A percentile compares a stretch with the other conserved stretches of the same genome.
Conservation (phyloP, 805 yeast genomes). For the Clavispora fructus region DNA sequence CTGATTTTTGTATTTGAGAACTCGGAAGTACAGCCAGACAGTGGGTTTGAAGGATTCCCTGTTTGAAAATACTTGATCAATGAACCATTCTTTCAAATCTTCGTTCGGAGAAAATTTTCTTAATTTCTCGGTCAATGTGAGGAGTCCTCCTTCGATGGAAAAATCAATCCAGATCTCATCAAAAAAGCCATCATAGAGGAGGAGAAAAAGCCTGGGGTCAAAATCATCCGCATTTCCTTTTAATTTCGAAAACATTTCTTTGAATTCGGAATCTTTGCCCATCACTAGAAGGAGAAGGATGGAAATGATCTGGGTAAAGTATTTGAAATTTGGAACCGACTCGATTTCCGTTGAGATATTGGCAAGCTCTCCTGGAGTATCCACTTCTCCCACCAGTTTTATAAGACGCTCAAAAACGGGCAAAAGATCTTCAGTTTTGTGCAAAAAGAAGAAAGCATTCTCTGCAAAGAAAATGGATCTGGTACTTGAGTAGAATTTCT, state of each 20-base stretch:
- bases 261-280: neutral
- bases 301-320: neutral
- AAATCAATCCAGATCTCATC: constrained; percentile 4
- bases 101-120: neutral
- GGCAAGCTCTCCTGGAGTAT: neutral
- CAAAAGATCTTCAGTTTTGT: neutral
- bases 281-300: neutral
- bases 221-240: neutral
- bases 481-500: neutral
- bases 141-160: neutral
- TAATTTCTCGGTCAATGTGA: neutral
- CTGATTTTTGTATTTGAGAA: constrained; percentile 2
- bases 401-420: neutral
- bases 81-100: constrained; percentile 8
- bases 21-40: constrained; percentile 3
- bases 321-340: neutral
- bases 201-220: constrained; percentile 11
- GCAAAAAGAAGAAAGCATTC: neutral
- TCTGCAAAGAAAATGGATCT: neutral
- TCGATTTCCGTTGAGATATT: neutral
- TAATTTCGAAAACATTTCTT: neutral
- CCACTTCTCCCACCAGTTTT: neutral
- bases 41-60: neutral
- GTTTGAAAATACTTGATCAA: constrained; percentile 1
- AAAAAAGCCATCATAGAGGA: neutral